Conservation (phyloP, 1,284 basidiomycete genomes). For the Leccinum ponderosum region DNA sequence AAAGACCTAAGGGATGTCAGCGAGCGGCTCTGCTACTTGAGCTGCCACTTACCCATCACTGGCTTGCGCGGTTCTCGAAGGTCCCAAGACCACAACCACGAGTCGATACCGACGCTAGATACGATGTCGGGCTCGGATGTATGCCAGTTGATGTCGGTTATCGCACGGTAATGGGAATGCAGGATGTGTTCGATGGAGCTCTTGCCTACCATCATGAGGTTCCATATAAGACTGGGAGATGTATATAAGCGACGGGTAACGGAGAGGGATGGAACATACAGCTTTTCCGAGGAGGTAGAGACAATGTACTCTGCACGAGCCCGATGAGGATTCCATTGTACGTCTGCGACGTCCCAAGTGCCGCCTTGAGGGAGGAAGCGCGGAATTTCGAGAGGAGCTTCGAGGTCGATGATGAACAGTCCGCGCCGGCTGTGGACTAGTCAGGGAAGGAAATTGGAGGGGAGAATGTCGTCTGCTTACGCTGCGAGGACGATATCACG, state of each 20-base stretch:
- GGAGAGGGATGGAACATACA: conserved; percentile 45
- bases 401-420: conserved; percentile 95
- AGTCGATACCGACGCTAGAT: conserved; percentile 76
- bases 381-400: conserved; percentile 84
- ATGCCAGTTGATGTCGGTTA: conserved; percentile 97
- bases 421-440: conserved; percentile 70
- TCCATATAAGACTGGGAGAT: conserved; percentile 82
- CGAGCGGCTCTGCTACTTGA: not conserved
- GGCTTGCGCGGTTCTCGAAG: conserved; percentile 64
- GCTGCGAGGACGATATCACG: conserved; percentile 80
- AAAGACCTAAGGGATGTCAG: conserved; percentile 51
- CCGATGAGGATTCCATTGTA: conserved; percentile 96
- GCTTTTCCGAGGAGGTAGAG: conserved; percentile 93
- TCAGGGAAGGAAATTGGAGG: conserved; percentile 4
- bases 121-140: conserved; percentile 78
- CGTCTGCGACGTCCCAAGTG: conserved; percentile 95
- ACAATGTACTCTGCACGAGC: conserved; percentile 87
- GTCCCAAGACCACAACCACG: conserved; percentile 91
- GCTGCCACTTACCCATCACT: conserved; percentile 52
- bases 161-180: conserved; percentile 87
- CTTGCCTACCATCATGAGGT: conserved; percentile 69
- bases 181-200: conserved; percentile 80
- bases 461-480: conserved; percentile 41
- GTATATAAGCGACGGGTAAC: conserved; percentile 3
- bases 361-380: conserved; percentile 94